Evolutionary conservation across 768 basidiomycete genomes (phyloP).

Genomic region (Lentinula aciculospora): DNA sequence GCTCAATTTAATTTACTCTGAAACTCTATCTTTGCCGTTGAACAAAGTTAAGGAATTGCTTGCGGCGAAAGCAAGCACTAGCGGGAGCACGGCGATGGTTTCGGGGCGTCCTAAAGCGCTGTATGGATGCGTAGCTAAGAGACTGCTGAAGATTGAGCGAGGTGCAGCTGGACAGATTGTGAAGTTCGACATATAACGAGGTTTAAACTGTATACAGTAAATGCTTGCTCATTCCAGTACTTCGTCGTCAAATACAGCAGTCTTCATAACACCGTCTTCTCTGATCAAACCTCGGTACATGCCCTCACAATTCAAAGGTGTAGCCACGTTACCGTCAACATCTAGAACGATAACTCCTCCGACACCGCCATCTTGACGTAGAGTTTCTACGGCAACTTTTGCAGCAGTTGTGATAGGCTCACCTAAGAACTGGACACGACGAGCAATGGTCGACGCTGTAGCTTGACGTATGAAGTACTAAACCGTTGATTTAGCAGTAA

Average conservation of each 20-base stretch:
- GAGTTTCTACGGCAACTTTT: conserved; percentile 47
- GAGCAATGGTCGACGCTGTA: conserved; percentile 61
- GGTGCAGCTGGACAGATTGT: conserved; percentile 72
- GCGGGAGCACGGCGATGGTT: conserved; percentile 21
- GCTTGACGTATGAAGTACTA: conserved; percentile 76
- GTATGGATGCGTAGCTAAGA: conserved; percentile 78
- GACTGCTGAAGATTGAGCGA: conserved; percentile 71
- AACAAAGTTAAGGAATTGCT: conserved; percentile 58
- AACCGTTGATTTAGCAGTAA: background rate
- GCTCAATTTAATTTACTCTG: conserved; percentile 48
- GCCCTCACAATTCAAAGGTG: conserved; percentile 70
- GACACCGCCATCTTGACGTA: conserved; percentile 51
- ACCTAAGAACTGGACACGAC: conserved; percentile 53
- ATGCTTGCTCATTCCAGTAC: conserved; percentile 21
- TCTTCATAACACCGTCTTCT: conserved; percentile 62
- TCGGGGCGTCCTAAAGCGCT: conserved; percentile 39
- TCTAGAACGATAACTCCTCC: conserved; percentile 79
- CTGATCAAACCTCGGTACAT: conserved; percentile 81
- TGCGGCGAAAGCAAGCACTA: conserved; percentile 32
- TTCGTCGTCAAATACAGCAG: conserved; percentile 77
- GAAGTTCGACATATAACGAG: conserved; percentile 53
- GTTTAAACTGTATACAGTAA: background rate
- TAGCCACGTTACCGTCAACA: conserved; percentile 61
- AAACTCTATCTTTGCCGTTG: conserved; percentile 52
- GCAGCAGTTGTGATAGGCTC: conserved; percentile 57